Base-by-base conservation (phyloP, 2,329 filamentous ascomycete species). In the Anthostomella pinea region DNA sequence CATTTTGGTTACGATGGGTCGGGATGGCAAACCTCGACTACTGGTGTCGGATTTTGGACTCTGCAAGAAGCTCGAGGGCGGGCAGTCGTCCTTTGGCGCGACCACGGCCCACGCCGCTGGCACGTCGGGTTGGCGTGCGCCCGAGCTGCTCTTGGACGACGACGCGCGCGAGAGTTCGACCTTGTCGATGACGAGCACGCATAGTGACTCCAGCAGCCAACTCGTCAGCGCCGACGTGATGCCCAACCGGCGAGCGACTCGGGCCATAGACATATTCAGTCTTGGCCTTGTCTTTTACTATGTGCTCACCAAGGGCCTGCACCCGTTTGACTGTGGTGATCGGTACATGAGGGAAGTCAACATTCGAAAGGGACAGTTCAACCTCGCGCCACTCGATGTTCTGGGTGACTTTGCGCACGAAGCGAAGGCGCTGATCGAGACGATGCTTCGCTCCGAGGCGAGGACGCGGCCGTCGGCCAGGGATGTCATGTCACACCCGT, bases 231-330 rank as follows among this genome's bases (percentile, higher is more conserved):
- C 78, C 9, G 76, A 79, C 13, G 67, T 79, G 60, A 75, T 70
- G 66, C 72, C 55, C 49, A 81, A 79, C 49, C 83, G 89, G 41
- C 85, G 93, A 33, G 91, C 94, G 6, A 98, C 95, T 29, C 84
- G 93, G 29, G 87, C 93, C 7, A 96, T 97, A 43, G 93, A 98
- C 58, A 95, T 98, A 17, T 98, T 98, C 67, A 95, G 90, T 0
- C 76, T 98, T 22, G 93, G 93, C 1, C 84, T 95, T 35, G 89
- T 98, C n/a, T 98, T 96, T 70, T 97, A 90, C 67, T 98, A 96
- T 60, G 90, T 97, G n/a, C 73, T 98, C 41, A 96, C 91, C 2
- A 86, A 89, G 45, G 93, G 93, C 11, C 79, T 77, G 2, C 93
- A 98, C 61, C 93, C 93, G 0, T 98, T 94, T 54, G 91, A 96